These are phyloP conservation scores for Microbotryum saponariae DNA, from an alignment of 1,284 basidiomycete genomes.

Conservation along the genomic window DNA sequence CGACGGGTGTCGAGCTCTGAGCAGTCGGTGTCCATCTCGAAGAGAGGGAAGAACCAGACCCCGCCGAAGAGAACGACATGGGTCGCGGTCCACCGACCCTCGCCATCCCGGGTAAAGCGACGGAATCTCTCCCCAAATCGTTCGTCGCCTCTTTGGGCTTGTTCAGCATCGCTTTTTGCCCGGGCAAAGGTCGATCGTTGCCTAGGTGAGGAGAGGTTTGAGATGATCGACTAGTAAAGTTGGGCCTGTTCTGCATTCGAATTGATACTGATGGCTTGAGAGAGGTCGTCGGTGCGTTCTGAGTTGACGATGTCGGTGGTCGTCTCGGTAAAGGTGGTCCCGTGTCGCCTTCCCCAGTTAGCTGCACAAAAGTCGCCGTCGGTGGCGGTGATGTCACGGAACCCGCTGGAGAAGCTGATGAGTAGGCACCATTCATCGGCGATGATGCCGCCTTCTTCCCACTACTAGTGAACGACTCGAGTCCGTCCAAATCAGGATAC, in stretches of 20 bases:
- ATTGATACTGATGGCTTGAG: background rate
- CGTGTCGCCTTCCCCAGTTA: background rate
- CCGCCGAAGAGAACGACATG: no score
- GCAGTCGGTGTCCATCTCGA: no score
- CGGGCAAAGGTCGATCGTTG: constrained; percentile 21
- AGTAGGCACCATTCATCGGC: background rate
- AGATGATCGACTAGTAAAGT: constrained; percentile 29
- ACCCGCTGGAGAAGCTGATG: background rate
- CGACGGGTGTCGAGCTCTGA: no score
- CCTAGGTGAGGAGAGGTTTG: constrained; percentile 33
- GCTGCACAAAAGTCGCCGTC: background rate
- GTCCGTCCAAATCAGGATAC: constrained; percentile 17
- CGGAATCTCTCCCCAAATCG: no score
- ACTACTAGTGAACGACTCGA: no score
- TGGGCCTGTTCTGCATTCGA: constrained; percentile 15
- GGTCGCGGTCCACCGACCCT: no score
- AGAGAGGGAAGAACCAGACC: no score
- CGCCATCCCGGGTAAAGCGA: no score
- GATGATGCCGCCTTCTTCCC: background rate
- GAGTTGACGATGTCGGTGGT: background rate
- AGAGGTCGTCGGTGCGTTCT: background rate
- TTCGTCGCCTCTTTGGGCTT: no score
- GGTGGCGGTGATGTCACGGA: background rate
- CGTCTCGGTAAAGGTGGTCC: background rate
- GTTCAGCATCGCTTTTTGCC: no score